Evolutionary conservation across 768 basidiomycete species (phyloP), one percentile per base, ranked within the genome.

Genomic region (Polyporus arcularius): DNA sequence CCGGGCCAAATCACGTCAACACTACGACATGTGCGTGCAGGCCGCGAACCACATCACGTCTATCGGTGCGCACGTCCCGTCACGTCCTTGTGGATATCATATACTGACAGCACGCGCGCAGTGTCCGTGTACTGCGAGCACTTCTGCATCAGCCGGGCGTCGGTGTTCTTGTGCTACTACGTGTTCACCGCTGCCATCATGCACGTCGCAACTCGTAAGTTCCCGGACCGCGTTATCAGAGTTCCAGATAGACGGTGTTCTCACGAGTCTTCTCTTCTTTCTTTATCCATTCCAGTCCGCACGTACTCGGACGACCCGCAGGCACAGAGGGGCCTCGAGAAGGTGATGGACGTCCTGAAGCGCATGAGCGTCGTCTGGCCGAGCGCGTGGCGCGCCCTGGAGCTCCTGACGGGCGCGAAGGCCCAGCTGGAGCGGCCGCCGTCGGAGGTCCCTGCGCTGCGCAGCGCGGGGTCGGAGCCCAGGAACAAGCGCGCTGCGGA

Each of bases 21-120:
- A 82, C 66, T 88, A 88, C 58, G 89, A 91, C 67, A 76, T 90
- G 11, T 91, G 90, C 72, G 84, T 85, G 28, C 80, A 80, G 11
- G 90, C 90, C 31, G 89, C 90, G n/a, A 90, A 89, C 65, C 86
- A 89, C 62, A 89, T 92, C 61, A 86, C 88, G 1, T 80, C 84
- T 4, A 87, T 89, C 53, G 82, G 86, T 87, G 64, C 4, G 80
- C 68, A 18, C n/a, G n/a, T 26, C 15, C 26, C 31, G 28, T 1
- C 21, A 4, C 28, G 18, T 50, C 45, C 55, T 10, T n/a, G n/a
- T n/a, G n/a, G n/a, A n/a, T n/a, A n/a, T n/a, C n/a, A n/a, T n/a
- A n/a, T n/a, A n/a, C n/a, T n/a, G n/a, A n/a, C n/a, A n/a, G n/a
- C n/a, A n/a, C n/a, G n/a, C 39, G 39, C 66, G 3, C 53, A 88